These are phyloP conservation scores for Begonia loranthoides DNA, from an alignment of 306 rosid species.

Conservation along the genomic window DNA sequence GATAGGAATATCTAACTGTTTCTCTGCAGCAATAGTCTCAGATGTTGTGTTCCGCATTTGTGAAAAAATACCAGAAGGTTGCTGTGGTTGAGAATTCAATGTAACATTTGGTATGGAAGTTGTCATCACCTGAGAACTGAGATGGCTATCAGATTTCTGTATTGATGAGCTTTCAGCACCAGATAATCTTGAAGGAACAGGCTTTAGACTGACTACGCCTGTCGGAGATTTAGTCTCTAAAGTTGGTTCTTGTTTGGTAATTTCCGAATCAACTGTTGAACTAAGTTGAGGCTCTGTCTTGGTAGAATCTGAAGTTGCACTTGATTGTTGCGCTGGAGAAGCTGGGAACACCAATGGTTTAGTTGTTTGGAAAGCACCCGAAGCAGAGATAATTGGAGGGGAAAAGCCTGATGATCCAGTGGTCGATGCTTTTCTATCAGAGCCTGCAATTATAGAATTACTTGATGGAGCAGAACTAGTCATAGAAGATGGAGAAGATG, in stretches of 20 bases:
- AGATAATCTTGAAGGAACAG: constrained; percentile 21
- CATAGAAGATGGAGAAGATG: constrained; percentile 20
- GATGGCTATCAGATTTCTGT: constrained; percentile 15
- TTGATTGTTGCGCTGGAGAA: constrained; percentile 13
- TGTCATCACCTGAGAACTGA: constrained; percentile 9
- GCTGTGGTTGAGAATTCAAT: constrained; percentile 24
- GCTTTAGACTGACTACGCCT: constrained; percentile 22
- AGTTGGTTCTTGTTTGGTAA: constrained; percentile 19
- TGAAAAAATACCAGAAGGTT: constrained; percentile 24
- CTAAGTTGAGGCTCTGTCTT: constrained; percentile 25
- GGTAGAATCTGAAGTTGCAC: constrained; percentile 20
- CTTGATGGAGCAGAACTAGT: constrained; percentile 19
- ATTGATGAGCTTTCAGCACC: constrained; percentile 9
- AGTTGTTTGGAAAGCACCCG: constrained; percentile 16
- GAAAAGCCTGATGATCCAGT: constrained; percentile 20
- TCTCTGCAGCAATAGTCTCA: constrained; percentile 22
- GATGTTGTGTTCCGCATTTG: constrained; percentile 26
- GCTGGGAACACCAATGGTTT: constrained; percentile 8
- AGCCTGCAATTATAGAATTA: constrained; percentile 20
- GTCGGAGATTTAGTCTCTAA: constrained; percentile 16
- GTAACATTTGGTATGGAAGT: constrained; percentile 16
- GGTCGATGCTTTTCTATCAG: constrained; percentile 16
- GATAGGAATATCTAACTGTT: constrained; percentile 28
- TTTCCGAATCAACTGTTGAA: constrained; percentile 20
- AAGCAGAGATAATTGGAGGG: constrained; percentile 13